Conservation (phyloP, 345 rosid species). For the Camelina laxa region DNA sequence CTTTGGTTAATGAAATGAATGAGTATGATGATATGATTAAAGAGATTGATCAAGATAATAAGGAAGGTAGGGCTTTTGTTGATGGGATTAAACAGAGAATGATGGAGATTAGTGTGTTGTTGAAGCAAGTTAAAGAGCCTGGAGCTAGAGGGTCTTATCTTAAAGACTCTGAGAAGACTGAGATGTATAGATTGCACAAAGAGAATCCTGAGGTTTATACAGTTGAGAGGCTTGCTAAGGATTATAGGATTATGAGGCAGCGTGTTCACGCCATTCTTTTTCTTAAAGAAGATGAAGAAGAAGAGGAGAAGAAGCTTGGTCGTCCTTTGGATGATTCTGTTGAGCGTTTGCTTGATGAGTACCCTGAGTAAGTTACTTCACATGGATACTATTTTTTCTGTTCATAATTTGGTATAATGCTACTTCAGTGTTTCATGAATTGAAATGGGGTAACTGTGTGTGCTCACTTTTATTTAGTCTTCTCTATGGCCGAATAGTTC, state of each 20-base stretch:
- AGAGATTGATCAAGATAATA: constrained; percentile 56
- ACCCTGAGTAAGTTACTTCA: constrained; percentile 69
- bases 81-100: constrained; percentile 63
- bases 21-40: constrained; percentile 55
- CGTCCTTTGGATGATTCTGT: constrained; percentile 91
- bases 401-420: not conserved
- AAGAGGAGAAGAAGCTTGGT: constrained; percentile 87
- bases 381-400: not conserved
- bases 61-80: constrained; percentile 55
- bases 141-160: constrained; percentile 90
- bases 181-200: constrained; percentile 90
- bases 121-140: constrained; percentile 87
- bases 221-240: constrained; percentile 82
- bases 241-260: constrained; percentile 94
- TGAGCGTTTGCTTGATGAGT: constrained; percentile 82
- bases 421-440: not conserved
- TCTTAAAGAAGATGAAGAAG: constrained; percentile 88
- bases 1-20: constrained; percentile 49
- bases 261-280: constrained; percentile 96
- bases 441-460: not conserved
- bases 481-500: not conserved
- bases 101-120: constrained; percentile 55
- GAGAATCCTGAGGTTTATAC: constrained; percentile 85
- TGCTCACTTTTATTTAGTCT: constrained; percentile 2
- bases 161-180: constrained; percentile 93